Evolutionary conservation across 2,329 filamentous ascomycete species (phyloP).

Genomic region (Penicillium sp.): DNA sequence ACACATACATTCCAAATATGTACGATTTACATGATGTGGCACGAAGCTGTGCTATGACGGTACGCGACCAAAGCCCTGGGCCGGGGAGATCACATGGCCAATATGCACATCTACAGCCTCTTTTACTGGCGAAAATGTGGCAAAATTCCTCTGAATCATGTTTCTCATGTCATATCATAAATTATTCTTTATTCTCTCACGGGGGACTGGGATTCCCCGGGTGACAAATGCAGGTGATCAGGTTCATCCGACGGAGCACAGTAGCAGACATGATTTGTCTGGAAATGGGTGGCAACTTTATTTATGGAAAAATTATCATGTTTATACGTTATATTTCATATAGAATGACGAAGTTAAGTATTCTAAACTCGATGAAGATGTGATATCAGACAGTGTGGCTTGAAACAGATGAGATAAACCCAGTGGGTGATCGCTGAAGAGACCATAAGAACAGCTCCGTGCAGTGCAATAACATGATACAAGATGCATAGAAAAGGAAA

Average conservation of each 20-base stretch:
- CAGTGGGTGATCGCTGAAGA: background rate
- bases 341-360: background rate
- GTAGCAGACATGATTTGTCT: background rate
- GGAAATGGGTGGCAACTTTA: background rate
- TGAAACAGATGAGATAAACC: background rate
- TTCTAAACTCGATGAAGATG: background rate
- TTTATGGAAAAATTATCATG: background rate
- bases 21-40: background rate
- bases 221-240: background rate
- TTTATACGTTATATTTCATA: background rate
- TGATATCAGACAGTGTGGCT: background rate
- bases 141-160: no score
- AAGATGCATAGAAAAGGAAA: background rate
- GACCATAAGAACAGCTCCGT: background rate
- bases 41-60: constrained; percentile 1
- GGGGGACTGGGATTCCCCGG: background rate
- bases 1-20: background rate
- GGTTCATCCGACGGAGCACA: background rate
- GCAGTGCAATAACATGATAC: background rate
- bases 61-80: background rate
- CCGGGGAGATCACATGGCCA: background rate
- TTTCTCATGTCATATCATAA: background rate
- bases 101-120: background rate
- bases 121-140: background rate
- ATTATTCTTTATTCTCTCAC: background rate